Evolutionary conservation across 1,284 basidiomycete species (phyloP).

Genomic region (Leccinum variabile): DNA sequence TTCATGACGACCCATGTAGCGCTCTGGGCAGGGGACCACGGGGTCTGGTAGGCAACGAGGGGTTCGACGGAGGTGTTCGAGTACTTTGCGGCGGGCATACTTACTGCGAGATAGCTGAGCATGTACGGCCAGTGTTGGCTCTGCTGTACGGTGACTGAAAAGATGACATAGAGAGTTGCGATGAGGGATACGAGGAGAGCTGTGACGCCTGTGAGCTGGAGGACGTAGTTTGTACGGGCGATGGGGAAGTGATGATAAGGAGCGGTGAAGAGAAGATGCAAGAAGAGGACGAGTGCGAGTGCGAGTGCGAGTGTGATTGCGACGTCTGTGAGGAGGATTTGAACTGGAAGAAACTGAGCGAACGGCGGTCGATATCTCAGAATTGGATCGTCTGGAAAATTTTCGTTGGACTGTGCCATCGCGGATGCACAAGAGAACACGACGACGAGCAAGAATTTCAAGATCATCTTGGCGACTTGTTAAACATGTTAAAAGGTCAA

Average conservation of each 20-base stretch:
- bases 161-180: conserved; percentile 77
- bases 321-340: conserved; percentile 82
- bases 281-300: conserved; percentile 83
- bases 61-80: conserved; percentile 27
- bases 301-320: conserved; percentile 64
- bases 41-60: conserved; percentile 26
- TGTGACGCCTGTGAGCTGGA: conserved; percentile 83
- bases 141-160: conserved; percentile 58
- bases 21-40: conserved; percentile 69
- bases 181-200: conserved; percentile 77
- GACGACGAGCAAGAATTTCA: neutral
- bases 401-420: conserved; percentile 32
- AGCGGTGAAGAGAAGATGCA: conserved; percentile 92
- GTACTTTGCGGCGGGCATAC: conserved; percentile 56
- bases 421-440: conserved; percentile 10
- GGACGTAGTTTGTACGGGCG: conserved; percentile 86
- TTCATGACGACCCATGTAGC: conserved; percentile 89
- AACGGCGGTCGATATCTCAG: conserved; percentile 74
- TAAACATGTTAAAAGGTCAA: neutral
- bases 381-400: conserved; percentile 62
- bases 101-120: conserved; percentile 87
- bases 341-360: conserved; percentile 86
- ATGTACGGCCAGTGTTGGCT: conserved; percentile 90
- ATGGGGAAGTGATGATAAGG: conserved; percentile 92
- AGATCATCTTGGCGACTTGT: conserved; percentile 3